Evolutionary conservation across 352 stramenopile genomes (phyloP), one percentile per base, ranked within the genome.

Genomic region (Pythium sukuiense): DNA sequence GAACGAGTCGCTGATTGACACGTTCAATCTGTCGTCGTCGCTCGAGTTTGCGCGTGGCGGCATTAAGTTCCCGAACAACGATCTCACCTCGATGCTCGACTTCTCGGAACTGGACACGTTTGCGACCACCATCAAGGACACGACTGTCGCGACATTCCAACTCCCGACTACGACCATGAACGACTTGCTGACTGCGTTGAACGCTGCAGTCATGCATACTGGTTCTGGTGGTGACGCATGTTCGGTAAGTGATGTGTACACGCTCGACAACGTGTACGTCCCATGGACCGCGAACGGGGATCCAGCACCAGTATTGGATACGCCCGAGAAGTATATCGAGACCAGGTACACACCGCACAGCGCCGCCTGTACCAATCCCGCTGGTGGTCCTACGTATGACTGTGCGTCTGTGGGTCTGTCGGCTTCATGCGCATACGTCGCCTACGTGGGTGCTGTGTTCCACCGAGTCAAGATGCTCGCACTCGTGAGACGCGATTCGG

Each of bases 41-140:
- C 77, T 92, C 48, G 61, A 74, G 13, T 92, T 92, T 65, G 82
- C 82, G n/a, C 70, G 71, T 2, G 79, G 81, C 61, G 79, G 75
- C 7, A 80, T 92, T 37, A 30, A 77, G 0, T 89, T 92, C 63
- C 83, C 83, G 0, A 49, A 67, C 18, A 50, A 67, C 4, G 43
- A 72, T 20, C n/a, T 72, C 6, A 20, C 6, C n/a, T 46, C 35
- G 20, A 72, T 72, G 66, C 63, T 73, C 14, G 43, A 88, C 61
- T 92, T 92, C 55, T 78, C 72, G 0, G 26, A 68, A 6, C 67
- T 88, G 3, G 65, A 86, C 27, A 56, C 43, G 12, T 84, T 88
- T 13, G 39, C 71, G 7, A 41, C n/a, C 3, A 63, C 18, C 1
- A 80, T 81, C 30, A 32, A 59, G 3, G 54, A 14, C 14, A 73